Evolutionary conservation across 2,329 filamentous ascomycete species (phyloP).

Genomic region (Phoma sp.): DNA sequence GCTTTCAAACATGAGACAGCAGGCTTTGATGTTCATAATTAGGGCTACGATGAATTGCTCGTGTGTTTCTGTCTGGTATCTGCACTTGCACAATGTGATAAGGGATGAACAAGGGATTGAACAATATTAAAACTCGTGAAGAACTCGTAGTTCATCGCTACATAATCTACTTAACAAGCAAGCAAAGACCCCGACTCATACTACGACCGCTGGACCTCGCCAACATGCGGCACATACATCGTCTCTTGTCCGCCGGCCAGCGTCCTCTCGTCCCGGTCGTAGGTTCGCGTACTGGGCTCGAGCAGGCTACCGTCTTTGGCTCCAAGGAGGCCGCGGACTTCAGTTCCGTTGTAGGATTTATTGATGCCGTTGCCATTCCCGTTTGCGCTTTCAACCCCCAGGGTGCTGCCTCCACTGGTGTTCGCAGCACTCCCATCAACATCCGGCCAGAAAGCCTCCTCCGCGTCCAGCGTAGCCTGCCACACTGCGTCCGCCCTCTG

Average conservation of each 20-base stretch:
- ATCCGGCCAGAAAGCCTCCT: constrained; percentile 45
- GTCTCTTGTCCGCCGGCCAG: not conserved
- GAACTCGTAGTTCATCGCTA: not conserved
- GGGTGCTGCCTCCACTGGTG: too few species aligned
- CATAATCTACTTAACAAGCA: not conserved
- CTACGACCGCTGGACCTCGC: not conserved
- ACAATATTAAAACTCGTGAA: too few species aligned
- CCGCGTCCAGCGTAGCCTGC: constrained; percentile 40
- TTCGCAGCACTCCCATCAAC: constrained; percentile 16
- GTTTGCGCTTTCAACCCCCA: too few species aligned
- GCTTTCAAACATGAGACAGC: too few species aligned
- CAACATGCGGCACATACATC: constrained; percentile 10
- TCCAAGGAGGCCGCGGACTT: constrained; percentile 1
- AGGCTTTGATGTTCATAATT: too few species aligned
- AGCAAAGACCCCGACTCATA: not conserved
- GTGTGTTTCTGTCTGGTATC: too few species aligned
- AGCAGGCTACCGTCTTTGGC: constrained; percentile 12
- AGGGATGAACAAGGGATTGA: too few species aligned
- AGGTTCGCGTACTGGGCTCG: constrained; percentile 1
- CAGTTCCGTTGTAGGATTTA: not conserved
- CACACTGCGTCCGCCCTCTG: constrained; percentile 33
- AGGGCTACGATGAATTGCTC: too few species aligned
- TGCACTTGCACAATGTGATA: too few species aligned
- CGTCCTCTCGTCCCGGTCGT: not conserved
- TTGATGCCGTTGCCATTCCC: not conserved